Conservation (phyloP, 1,284 basidiomycete genomes). For the Lentinus polychrous region DNA sequence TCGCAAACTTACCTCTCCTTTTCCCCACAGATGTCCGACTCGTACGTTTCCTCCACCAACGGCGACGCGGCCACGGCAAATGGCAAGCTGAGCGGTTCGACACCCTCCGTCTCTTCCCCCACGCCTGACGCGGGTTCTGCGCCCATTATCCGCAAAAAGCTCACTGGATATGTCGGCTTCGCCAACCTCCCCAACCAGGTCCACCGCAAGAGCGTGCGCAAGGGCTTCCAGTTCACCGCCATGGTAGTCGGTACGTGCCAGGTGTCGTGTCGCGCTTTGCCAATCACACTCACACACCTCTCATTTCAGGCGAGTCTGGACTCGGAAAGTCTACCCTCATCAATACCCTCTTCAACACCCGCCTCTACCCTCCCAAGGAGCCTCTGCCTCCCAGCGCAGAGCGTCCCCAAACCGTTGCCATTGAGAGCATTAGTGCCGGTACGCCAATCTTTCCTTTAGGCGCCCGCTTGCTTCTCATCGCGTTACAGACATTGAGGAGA, state of each 20-base stretch:
- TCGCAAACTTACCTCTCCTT: slow-evolving; percentile 18
- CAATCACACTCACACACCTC: slow-evolving; percentile 12
- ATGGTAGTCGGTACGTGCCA: slow-evolving; percentile 89
- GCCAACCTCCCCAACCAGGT: slow-evolving; percentile 97
- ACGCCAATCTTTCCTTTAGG: slow-evolving; percentile 26
- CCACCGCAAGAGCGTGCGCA: slow-evolving; percentile 92
- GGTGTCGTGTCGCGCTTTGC: slow-evolving; percentile 19
- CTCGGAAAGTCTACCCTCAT: slow-evolving; percentile 96
- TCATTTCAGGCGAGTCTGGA: slow-evolving; percentile 82
- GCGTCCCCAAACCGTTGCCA: slow-evolving; percentile 86
- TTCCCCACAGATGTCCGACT: slow-evolving; percentile 62
- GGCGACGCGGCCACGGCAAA: slow-evolving; percentile 50
- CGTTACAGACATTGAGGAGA: slow-evolving; percentile 90
- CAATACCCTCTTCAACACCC: slow-evolving; percentile 96
- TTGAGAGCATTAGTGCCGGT: slow-evolving; percentile 96
- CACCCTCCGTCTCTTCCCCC: slow-evolving; percentile 44
- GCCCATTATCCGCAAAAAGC: slow-evolving; percentile 81
- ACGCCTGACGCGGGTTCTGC: slow-evolving; percentile 34
- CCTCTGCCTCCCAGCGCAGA: slow-evolving; percentile 80
- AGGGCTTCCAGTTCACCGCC: slow-evolving; percentile 95
- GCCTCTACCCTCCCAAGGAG: slow-evolving; percentile 85
- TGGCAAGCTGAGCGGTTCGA: slow-evolving; percentile 52
- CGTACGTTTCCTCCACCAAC: slow-evolving; percentile 59
- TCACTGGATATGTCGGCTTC: slow-evolving; percentile 85
- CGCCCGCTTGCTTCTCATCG: slow-evolving; percentile 17